Conservation (phyloP, 2,329 filamentous ascomycete species). For the Madurella fahalii region DNA sequence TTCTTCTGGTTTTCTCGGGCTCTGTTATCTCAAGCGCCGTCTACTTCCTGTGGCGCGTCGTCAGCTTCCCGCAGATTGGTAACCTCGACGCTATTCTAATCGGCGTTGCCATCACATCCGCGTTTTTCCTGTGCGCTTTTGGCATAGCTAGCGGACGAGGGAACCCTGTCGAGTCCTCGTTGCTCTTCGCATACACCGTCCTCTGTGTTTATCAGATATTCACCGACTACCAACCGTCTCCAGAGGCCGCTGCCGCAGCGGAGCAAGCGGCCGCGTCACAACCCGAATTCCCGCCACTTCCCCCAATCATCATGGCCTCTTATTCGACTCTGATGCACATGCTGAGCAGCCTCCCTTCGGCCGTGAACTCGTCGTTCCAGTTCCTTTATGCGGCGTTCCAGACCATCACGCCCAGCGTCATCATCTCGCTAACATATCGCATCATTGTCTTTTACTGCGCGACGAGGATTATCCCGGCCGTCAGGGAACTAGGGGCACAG, state of each 20-base stretch:
- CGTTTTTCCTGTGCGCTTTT: constrained; percentile 87
- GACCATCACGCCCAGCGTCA: constrained; percentile 91
- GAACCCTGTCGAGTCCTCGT: constrained; percentile 89
- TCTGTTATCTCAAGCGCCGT: constrained; percentile 89
- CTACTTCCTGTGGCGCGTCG: constrained; percentile 94
- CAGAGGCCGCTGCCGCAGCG: constrained; percentile 53
- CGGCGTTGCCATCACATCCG: constrained; percentile 86
- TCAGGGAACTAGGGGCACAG: constrained; percentile 79
- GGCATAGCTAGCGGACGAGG: constrained; percentile 91
- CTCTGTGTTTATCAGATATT: constrained; percentile 99
- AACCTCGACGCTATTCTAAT: constrained; percentile 91
- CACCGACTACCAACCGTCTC: constrained; percentile 88
- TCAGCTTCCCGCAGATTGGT: constrained; percentile 87
- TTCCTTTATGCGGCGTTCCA: constrained; percentile 89
- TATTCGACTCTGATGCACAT: constrained; percentile 88
- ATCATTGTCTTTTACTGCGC: constrained; percentile 94
- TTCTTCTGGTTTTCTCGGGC: constrained; percentile 79
- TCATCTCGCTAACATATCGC: constrained; percentile 91
- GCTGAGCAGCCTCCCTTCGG: constrained; percentile 75
- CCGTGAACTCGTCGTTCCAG: constrained; percentile 76
- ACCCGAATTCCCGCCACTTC: constrained; percentile 91
- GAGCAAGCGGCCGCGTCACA: constrained; percentile 52
- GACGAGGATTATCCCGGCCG: constrained; percentile 90
- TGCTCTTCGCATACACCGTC: constrained; percentile 96
- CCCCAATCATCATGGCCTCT: constrained; percentile 96